Conservation (phyloP, 805 yeast species). For the Teunomyces tritomae region DNA sequence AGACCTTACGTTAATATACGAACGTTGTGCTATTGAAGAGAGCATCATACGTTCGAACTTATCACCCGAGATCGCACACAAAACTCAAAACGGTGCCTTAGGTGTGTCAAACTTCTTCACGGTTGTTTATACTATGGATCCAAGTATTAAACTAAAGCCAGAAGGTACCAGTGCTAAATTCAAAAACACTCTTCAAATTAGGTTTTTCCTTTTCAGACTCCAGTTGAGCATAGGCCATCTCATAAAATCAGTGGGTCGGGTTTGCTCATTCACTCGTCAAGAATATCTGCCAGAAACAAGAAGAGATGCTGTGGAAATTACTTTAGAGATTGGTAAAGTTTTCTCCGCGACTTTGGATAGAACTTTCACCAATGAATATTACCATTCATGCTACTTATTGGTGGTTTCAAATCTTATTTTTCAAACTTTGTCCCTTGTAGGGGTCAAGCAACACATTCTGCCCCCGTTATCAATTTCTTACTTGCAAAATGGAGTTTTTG, state of each 20-base stretch:
- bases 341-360: conserved; percentile 24
- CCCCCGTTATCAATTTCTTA: conserved; percentile 47
- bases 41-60: conserved; percentile 45
- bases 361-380: conserved; percentile 14
- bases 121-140: conserved; percentile 41
- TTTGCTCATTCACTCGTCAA: conserved; percentile 49
- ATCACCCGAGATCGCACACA: conserved; percentile 47
- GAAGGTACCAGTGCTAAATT: conserved; percentile 55
- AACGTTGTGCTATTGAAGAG: conserved; percentile 58
- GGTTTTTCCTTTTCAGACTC: conserved; percentile 49
- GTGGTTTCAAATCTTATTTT: conserved; percentile 34
- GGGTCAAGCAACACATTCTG: conserved; percentile 25
- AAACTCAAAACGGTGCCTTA: conserved; percentile 24
- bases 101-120: neutral
- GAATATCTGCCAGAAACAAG: conserved; percentile 34
- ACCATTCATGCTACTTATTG: conserved; percentile 27
- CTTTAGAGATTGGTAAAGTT: conserved; percentile 28
- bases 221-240: conserved; percentile 44
- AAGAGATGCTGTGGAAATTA: conserved; percentile 40
- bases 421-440: conserved; percentile 25
- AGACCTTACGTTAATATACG: conserved; percentile 35
- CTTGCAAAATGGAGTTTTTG: conserved; percentile 50
- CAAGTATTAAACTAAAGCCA: conserved; percentile 31
- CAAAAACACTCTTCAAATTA: conserved; percentile 59
- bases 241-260: conserved; percentile 42